Base-by-base conservation (phyloP, 2,329 filamentous ascomycete genomes). In the Fusarium subglutinans region DNA sequence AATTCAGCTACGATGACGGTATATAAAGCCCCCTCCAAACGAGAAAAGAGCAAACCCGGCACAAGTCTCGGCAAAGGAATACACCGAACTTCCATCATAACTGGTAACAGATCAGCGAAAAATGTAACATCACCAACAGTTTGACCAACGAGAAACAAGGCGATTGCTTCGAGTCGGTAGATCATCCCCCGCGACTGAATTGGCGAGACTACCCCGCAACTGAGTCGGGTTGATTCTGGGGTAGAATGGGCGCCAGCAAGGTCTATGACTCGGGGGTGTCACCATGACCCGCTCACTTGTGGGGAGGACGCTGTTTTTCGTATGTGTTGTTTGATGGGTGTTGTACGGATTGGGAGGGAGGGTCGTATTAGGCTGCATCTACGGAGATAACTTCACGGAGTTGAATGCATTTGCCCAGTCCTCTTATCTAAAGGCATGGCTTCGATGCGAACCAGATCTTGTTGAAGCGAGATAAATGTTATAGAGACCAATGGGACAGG, bases 181-280 rank as follows among this genome's bases (percentile, higher is more conserved):
- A 66, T 66, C 63, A 35, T 47, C 56, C 47, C 55, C 62, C 47
- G 35, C 63, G 54, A 66, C 55, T 38, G 58, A 41, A 66, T 48
- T 38, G 58, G 18, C 15, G 24, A 53, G 28, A 35, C 63, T 63
- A 48, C 63, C 63, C 63, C 63, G 47, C 63, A 63, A 6, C 35
- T 26, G 40, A 43, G 24, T 30, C 14, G 61, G 38, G 22, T 11
- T 45, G 48, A 41, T 37, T 45, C 59, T 63, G 61, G 61, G 61
- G 55, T 63, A 63, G 48, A 37, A 38, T 33, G n/a, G 28, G 8
- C 7, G 6, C 12, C 12, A 18, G 24, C 30, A 43, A n/a, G 50
- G 54, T 60, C 54, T 43, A 60, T 63, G 55, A 63, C 61, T 48
- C 43, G 28, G 10, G 33, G 14, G 12, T 41, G 24, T 28, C 24